Percentiles rank a stretch among this genome's conserved stretches.
Evolutionary conservation across 768 basidiomycete species (phyloP).

Genomic region (Calvatia gigantea): DNA sequence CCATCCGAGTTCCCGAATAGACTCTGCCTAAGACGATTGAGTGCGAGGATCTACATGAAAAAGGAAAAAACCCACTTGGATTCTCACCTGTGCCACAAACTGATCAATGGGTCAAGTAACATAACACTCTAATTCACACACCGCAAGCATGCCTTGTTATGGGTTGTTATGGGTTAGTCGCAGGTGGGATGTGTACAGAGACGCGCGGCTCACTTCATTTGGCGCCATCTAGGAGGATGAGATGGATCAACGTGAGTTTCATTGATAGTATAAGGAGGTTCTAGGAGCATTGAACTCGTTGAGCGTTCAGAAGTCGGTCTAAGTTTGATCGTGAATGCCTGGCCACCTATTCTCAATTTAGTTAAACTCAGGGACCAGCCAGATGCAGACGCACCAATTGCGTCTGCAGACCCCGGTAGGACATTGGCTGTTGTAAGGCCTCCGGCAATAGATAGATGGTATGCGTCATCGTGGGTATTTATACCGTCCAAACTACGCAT

Average conservation of each 20-base stretch:
- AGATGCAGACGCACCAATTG: slow-evolving; percentile 40
- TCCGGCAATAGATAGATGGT: slow-evolving; percentile 60
- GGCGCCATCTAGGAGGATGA: slow-evolving; percentile 54
- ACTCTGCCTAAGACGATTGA: slow-evolving; percentile 30
- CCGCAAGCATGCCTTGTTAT: slow-evolving; percentile 44
- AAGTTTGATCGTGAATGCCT: slow-evolving; percentile 81
- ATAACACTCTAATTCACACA: slow-evolving; percentile 17
- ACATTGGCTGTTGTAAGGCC: slow-evolving; percentile 79
- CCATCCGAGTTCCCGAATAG: slow-evolving; percentile 54
- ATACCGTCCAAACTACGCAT: slow-evolving; percentile 69
- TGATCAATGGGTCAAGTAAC: neutral
- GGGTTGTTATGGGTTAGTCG: slow-evolving; percentile 16
- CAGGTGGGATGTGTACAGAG: neutral
- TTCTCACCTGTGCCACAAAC: slow-evolving; percentile 42
- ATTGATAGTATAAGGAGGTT: slow-evolving; percentile 60
- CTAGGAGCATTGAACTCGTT: slow-evolving; percentile 71
- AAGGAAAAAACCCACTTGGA: slow-evolving; percentile 37
- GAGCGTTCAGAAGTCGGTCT: slow-evolving; percentile 70
- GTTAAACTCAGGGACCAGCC: neutral
- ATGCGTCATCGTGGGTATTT: slow-evolving; percentile 75
- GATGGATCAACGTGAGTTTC: slow-evolving; percentile 34
- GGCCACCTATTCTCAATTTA: slow-evolving; percentile 53
- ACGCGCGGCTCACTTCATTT: slow-evolving; percentile 57
- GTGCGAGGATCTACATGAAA: slow-evolving; percentile 9
- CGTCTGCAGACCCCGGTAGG: slow-evolving; percentile 68